Base-by-base conservation (phyloP, 768 basidiomycete genomes). In the Phaeolepiota aurea region DNA sequence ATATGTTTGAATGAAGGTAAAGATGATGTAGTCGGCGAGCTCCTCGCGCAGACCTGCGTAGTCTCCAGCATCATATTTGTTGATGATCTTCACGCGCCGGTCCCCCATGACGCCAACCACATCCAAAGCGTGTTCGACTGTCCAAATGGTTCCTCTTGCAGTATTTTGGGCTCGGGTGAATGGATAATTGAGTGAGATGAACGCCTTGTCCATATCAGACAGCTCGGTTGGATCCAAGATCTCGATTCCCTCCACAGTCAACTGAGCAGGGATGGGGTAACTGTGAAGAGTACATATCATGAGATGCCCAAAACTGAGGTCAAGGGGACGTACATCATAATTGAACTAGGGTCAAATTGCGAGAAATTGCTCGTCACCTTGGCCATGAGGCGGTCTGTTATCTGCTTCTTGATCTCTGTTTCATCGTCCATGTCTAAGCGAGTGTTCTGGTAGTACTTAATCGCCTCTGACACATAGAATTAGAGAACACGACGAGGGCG, bases 41-140 rank as follows among this genome's bases (percentile, higher is more conserved):
- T 23, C 37, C 5, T 19, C n/a, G 7, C 45, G 16, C 15, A 47
- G 21, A 7, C 23, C 35, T 4, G n/a, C n/a, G 19, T 20, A 47
- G 16, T 47, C 32, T 0, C n/a, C 11, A 15, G 20, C 28, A 20
- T 30, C 18, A 36, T 44, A 47, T 18, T 20, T 21, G 21, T 39
- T 12, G 2, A 47, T 4, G 30, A 44, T 40, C 11, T 22, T 20
- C 11, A 32, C 34, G 13, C 43, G 34, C 15, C 23, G 18, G 11
- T 19, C 25, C 18, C 39, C 46, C 7, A 20, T 14, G 19, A 47
- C 38, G 11, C 38, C 46, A 4, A 37, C 37, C 11, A 42, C 32
- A 3, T 32, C 37, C 14, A 47, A 41, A 3, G 45, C 45, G 13
- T 40, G 22, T 15, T 34, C 38, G 10, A 47, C 31, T 5, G 32